Evolutionary conservation across 768 basidiomycete genomes (phyloP).

Genomic region (Butyriboletus loyo): DNA sequence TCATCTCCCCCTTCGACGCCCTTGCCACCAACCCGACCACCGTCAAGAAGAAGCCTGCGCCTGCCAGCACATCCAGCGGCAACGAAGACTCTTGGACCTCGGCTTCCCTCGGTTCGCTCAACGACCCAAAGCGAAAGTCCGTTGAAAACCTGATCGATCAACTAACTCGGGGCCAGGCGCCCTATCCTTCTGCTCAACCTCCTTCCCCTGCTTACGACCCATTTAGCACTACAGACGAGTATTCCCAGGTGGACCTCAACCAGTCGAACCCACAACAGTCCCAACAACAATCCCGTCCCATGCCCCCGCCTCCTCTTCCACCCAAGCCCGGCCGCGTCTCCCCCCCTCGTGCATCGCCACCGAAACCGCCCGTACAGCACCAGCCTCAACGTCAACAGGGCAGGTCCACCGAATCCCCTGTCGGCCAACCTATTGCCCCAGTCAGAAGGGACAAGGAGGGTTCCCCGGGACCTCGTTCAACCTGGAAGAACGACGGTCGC

Average conservation of each 20-base stretch:
- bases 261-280: constrained; percentile 21
- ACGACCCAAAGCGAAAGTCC: constrained; percentile 71
- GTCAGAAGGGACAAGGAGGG: constrained; percentile 63
- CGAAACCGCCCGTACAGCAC: constrained; percentile 53
- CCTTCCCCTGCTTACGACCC: constrained; percentile 34
- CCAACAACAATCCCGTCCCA: constrained; percentile 36
- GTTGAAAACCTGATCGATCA: constrained; percentile 81
- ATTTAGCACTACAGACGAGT: constrained; percentile 43
- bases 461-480: constrained; percentile 61
- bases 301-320: constrained; percentile 56
- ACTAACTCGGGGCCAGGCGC: constrained; percentile 48
- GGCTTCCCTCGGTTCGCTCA: constrained; percentile 26
- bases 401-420: constrained; percentile 50
- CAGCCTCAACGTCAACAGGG: constrained; percentile 41
- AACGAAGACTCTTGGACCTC: constrained; percentile 62
- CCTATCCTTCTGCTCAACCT: constrained; percentile 36
- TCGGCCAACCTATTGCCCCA: constrained; percentile 39
- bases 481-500: constrained; percentile 34
- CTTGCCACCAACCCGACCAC: constrained; percentile 46
- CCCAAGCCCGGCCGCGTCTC: constrained; percentile 49
- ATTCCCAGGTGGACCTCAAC: constrained; percentile 40
- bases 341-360: constrained; percentile 65
- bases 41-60: constrained; percentile 65
- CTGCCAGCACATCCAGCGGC: constrained; percentile 39
- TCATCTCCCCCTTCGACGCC: constrained; percentile 81